Percentiles rank a stretch among this genome's conserved stretches.
phyloP scores from a whole-genome alignment of 179 eudicot genomes.

The Silene coronaria region DNA sequence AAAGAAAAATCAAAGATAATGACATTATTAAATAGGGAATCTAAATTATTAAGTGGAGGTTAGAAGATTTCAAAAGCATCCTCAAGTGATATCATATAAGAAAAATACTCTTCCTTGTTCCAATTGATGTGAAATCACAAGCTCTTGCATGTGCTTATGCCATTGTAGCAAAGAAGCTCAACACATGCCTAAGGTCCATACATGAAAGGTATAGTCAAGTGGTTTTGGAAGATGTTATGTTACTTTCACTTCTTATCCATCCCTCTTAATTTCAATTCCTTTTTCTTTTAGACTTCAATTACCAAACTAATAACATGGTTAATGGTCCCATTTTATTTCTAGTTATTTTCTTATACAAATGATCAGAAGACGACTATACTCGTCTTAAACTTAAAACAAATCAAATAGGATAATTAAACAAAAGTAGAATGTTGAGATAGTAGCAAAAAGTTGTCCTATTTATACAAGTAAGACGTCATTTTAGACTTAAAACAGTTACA shows the following conservation, averaged over 20 bases:
- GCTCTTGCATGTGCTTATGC: conserved; percentile 29
- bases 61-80: conserved; percentile 1
- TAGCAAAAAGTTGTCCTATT: too few relatives aligned
- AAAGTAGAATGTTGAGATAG: too few relatives aligned
- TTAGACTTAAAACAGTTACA: too few relatives aligned
- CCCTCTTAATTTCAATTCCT: conserved; percentile 2
- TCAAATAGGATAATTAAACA: too few relatives aligned
- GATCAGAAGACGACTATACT: too few relatives aligned
- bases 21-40: conserved; percentile 8
- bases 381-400: too few relatives aligned
- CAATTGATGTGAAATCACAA: conserved; percentile 23
- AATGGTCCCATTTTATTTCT: conserved; percentile 14
- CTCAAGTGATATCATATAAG: neutral
- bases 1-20: conserved; percentile 9
- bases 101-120: neutral
- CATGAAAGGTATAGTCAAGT: conserved; percentile 7
- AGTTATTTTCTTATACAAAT: conserved; percentile 11
- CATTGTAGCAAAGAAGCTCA: conserved; percentile 17
- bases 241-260: conserved; percentile 16
- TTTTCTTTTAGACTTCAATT: neutral
- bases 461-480: too few relatives aligned
- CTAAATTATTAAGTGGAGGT: neutral
- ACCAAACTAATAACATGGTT: conserved; percentile 18
- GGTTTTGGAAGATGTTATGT: conserved; percentile 20
- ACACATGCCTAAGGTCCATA: conserved; percentile 22